These are phyloP conservation scores for Discostella stelligera DNA, from an alignment of 352 stramenopile species.

Conservation along the genomic window DNA sequence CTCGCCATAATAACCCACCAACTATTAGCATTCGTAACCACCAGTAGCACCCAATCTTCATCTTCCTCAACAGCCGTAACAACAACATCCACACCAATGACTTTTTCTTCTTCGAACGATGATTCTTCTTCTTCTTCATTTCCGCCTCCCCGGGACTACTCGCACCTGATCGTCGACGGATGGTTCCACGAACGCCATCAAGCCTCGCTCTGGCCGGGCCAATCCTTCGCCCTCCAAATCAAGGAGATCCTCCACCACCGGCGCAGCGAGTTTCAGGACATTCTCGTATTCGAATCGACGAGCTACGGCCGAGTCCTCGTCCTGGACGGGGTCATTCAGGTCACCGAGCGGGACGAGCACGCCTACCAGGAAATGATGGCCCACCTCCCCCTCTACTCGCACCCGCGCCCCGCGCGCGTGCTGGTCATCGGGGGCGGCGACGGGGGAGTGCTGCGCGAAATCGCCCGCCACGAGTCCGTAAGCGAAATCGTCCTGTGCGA, in stretches of 20 bases:
- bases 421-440: slow-evolving; percentile 98
- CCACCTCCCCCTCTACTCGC: slow-evolving; percentile 95
- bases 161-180: slow-evolving; percentile 72
- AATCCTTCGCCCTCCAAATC: slow-evolving; percentile 93
- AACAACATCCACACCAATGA: slow-evolving; percentile 4
- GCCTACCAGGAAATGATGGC: slow-evolving; percentile 99
- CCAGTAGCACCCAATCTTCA: background rate
- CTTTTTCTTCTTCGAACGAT: background rate
- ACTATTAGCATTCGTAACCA: background rate
- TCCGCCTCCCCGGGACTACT: slow-evolving; percentile 32
- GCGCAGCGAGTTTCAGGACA: slow-evolving; percentile 86
- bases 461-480: slow-evolving; percentile 87
- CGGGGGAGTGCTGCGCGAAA: slow-evolving; percentile 95
- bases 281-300: slow-evolving; percentile 98
- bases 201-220: slow-evolving; percentile 87
- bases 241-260: slow-evolving; percentile 76
- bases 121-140: slow-evolving; percentile 5
- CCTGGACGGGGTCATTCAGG: slow-evolving; percentile 98
- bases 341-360: slow-evolving; percentile 97
- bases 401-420: slow-evolving; percentile 91
- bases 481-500: slow-evolving; percentile 98
- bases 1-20: background rate
- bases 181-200: slow-evolving; percentile 86
- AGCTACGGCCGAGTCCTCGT: slow-evolving; percentile 98
- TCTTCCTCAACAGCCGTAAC: background rate